These are phyloP conservation scores for Babesia sp. DNA, from an alignment of 169 alveolate genomes.

Conservation along the genomic window DNA sequence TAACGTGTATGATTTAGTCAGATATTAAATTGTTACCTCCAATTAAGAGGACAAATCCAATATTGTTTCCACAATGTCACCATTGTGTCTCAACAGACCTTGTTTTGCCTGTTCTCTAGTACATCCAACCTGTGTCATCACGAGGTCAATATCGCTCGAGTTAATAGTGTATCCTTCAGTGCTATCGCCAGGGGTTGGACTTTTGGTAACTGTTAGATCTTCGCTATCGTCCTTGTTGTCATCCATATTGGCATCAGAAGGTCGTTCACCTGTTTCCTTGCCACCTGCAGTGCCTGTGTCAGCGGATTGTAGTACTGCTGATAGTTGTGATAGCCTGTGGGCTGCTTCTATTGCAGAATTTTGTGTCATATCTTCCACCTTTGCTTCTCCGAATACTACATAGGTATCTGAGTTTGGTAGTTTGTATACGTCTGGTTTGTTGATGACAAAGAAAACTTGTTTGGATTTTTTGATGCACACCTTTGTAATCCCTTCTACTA, in stretches of 20 bases:
- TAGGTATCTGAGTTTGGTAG: slow-evolving; percentile 90
- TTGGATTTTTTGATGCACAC: slow-evolving; percentile 91
- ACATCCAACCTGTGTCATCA: slow-evolving; percentile 87
- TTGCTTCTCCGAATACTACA: slow-evolving; percentile 95
- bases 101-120: slow-evolving; percentile 85
- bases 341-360: slow-evolving; percentile 76
- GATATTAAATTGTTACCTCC: not conserved
- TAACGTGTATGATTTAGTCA: too few relatives aligned
- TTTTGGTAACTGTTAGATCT: not conserved
- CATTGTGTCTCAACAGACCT: slow-evolving; percentile 84
- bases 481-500: slow-evolving; percentile 87
- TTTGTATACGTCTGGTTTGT: slow-evolving; percentile 93
- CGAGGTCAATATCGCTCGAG: slow-evolving; percentile 82
- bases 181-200: not conserved
- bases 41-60: slow-evolving; percentile 70
- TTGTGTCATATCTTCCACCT: slow-evolving; percentile 87
- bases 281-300: slow-evolving; percentile 13
- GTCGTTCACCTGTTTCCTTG: slow-evolving; percentile 6
- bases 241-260: not conserved
- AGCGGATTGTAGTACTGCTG: slow-evolving; percentile 40
- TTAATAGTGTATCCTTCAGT: slow-evolving; percentile 20
- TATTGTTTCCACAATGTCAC: slow-evolving; percentile 88
- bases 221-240: not conserved
- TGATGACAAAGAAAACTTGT: slow-evolving; percentile 87
- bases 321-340: slow-evolving; percentile 67